A percentile compares a stretch with the other conserved stretches of the same genome.
These are phyloP conservation scores for Rhodotorula sp. DNA, from an alignment of 1,284 basidiomycete species.

Conservation along the genomic window DNA sequence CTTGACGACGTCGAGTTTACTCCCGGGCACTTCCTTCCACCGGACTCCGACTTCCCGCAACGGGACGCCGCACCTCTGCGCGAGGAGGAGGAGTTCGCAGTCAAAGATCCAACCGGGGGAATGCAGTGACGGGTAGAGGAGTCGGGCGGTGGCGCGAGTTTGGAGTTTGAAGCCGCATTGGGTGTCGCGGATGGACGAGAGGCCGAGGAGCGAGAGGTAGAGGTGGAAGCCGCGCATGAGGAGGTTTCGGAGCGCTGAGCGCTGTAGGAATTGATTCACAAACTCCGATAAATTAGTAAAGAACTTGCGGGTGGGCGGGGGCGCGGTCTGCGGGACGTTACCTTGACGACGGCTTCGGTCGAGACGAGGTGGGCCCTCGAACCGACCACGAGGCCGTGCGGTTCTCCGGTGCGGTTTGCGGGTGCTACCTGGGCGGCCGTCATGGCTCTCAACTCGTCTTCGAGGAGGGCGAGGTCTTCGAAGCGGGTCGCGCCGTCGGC, in stretches of 20 bases:
- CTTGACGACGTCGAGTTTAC: slow-evolving; percentile 79
- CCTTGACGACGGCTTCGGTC: slow-evolving; percentile 91
- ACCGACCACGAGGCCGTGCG: slow-evolving; percentile 68
- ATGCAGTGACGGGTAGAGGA: slow-evolving; percentile 79
- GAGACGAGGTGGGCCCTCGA: slow-evolving; percentile 87
- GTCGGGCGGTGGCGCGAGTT: slow-evolving; percentile 70
- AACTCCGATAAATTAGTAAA: no score
- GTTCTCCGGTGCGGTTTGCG: not conserved
- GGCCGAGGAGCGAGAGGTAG: slow-evolving; percentile 76
- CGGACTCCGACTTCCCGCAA: slow-evolving; percentile 81
- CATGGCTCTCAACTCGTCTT: slow-evolving; percentile 68
- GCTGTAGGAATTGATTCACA: slow-evolving; percentile 54
- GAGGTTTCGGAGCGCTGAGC: slow-evolving; percentile 79
- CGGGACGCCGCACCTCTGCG: slow-evolving; percentile 64
- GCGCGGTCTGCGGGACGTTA: not conserved
- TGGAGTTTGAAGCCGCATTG: slow-evolving; percentile 97
- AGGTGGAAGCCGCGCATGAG: slow-evolving; percentile 90
- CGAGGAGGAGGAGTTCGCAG: slow-evolving; percentile 87
- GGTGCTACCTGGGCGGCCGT: slow-evolving; percentile 37
- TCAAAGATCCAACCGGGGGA: slow-evolving; percentile 78
- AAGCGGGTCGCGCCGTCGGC: slow-evolving; percentile 90
- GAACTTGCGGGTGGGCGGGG: not conserved
- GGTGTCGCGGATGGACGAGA: slow-evolving; percentile 80
- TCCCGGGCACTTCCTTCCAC: slow-evolving; percentile 89
- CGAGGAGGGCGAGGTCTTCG: slow-evolving; percentile 71